Evolutionary conservation across 2,329 filamentous ascomycete species (phyloP).

Genomic region (Aspergillus sp.): DNA sequence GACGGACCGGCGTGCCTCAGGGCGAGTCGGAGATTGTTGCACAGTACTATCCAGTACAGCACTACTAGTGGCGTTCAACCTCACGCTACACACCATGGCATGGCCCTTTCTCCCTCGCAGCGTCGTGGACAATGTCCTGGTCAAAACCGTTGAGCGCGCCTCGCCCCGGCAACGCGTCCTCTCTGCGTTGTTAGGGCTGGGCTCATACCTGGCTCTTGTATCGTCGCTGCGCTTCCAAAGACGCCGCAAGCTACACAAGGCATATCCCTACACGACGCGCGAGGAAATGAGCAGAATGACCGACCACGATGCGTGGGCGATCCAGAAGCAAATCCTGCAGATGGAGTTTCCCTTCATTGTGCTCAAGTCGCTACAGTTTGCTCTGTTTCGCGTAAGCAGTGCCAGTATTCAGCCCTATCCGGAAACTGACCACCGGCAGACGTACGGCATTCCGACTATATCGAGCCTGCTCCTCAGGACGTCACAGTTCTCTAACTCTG

Average conservation of each 20-base stretch:
- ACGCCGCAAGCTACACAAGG: conserved; percentile 26
- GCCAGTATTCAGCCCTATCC: background rate
- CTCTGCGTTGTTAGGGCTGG: background rate
- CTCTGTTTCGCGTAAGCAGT: conserved; percentile 43
- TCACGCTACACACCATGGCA: too few relatives aligned
- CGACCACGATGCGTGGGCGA: conserved; percentile 42
- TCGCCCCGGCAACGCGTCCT: background rate
- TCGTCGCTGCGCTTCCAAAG: conserved; percentile 19
- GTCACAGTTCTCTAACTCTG: conserved; percentile 37
- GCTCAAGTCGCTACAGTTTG: conserved; percentile 46
- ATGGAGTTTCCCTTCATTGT: conserved; percentile 48
- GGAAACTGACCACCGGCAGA: conserved; percentile 22
- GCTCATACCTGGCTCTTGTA: conserved; percentile 14
- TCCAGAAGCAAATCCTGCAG: conserved; percentile 37
- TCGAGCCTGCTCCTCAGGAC: conserved; percentile 42
- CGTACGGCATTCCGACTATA: conserved; percentile 49
- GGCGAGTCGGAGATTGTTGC: too few relatives aligned
- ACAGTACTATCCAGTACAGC: too few relatives aligned
- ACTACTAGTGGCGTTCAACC: too few relatives aligned
- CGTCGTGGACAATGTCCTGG: background rate
- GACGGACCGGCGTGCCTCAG: too few relatives aligned
- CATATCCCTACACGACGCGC: conserved; percentile 35
- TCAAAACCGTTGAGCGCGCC: background rate
- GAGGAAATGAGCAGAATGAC: conserved; percentile 43
- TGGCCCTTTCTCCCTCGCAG: background rate